Percentiles rank a stretch among this genome's conserved stretches.
phyloP scores from a whole-genome alignment of 495 filamentous ascomycete genomes.

The Aspergillus ostianus region DNA sequence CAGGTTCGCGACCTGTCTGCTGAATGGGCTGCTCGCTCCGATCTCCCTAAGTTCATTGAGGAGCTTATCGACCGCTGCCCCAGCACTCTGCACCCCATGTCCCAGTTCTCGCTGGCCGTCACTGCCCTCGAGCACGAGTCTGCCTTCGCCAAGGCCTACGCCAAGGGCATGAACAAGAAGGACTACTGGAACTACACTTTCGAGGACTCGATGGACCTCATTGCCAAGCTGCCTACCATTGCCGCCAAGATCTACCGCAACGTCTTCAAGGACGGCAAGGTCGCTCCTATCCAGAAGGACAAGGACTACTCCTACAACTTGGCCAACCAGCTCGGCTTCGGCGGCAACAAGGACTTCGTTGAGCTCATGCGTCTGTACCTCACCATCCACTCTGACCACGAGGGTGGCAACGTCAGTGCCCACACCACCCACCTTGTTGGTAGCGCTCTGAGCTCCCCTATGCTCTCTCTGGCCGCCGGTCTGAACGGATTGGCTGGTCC shows the following conservation, averaged over 20 bases:
- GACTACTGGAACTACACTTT: conserved; percentile 99
- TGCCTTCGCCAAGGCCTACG: conserved; percentile 94
- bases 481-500: conserved; percentile 96
- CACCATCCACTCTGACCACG: conserved; percentile 98
- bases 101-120: conserved; percentile 96
- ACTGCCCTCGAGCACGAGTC: conserved; percentile 98
- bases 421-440: conserved; percentile 98
- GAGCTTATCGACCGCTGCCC: conserved; percentile 99
- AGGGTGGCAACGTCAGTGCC: conserved; percentile 97
- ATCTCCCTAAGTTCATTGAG: conserved; percentile 94
- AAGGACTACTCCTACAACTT: conserved; percentile 99
- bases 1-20: conserved; percentile 96
- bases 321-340: conserved; percentile 96
- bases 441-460: conserved; percentile 93
- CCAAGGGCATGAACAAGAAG: conserved; percentile 97
- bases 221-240: conserved; percentile 98
- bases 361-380: conserved; percentile 98
- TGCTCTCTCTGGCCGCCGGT: conserved; percentile 93
- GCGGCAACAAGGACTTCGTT: conserved; percentile 92
- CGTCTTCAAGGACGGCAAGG: conserved; percentile 99
- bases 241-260: conserved; percentile 99
- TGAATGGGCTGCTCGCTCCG: conserved; percentile 97
- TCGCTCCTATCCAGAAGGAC: conserved; percentile 90
- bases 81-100: conserved; percentile 98
- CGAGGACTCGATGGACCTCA: conserved; percentile 99